phyloP scores from a whole-genome alignment of 495 filamentous ascomycete genomes.

The Neurospora sp. region DNA sequence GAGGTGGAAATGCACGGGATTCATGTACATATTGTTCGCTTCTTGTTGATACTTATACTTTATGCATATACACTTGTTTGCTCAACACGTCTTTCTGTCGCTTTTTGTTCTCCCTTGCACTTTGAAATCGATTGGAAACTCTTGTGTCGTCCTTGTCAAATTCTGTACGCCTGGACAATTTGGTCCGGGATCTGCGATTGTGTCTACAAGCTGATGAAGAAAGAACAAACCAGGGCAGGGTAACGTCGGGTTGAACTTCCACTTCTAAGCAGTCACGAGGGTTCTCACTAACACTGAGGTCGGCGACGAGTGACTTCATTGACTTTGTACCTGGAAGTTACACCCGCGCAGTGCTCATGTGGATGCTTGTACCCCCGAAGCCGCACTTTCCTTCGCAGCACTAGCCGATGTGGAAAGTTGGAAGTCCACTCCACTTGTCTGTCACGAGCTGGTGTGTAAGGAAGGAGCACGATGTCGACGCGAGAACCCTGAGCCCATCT shows the following conservation, averaged over 20 bases:
- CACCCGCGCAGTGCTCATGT: background rate
- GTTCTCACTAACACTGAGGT: background rate
- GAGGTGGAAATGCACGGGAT: background rate
- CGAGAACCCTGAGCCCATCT: background rate
- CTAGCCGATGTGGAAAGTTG: background rate
- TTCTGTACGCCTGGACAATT: background rate
- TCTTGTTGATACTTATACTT: constrained; percentile 10
- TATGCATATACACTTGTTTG: background rate
- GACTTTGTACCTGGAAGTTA: background rate
- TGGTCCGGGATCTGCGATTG: background rate
- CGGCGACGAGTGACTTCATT: background rate
- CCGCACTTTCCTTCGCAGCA: background rate
- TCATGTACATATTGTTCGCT: constrained; percentile 2
- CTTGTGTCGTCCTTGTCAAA: background rate
- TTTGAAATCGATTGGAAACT: background rate
- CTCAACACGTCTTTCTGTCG: background rate
- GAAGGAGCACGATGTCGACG: background rate
- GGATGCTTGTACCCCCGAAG: background rate
- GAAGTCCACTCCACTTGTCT: background rate
- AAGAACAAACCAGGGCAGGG: background rate
- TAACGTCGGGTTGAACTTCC: background rate
- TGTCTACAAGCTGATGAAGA: background rate
- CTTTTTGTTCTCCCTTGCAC: background rate
- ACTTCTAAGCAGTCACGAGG: background rate
- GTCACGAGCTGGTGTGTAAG: background rate